phyloP scores from a whole-genome alignment of 1,284 basidiomycete species.

The Ceratobasidium theobromae region DNA sequence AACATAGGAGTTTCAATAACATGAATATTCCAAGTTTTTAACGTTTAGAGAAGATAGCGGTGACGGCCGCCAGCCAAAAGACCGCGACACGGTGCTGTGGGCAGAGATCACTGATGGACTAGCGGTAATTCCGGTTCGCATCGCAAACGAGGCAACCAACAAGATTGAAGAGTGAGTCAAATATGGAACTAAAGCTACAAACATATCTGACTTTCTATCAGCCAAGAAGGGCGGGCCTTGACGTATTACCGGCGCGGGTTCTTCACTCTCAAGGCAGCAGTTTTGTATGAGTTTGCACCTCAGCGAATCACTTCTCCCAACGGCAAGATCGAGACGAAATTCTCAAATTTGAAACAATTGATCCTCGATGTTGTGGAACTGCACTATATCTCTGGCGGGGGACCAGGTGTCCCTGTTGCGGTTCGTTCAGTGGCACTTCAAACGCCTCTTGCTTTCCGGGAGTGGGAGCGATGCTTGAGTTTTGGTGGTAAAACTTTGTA shows the following conservation, averaged over 20 bases:
- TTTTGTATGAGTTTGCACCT: conserved; percentile 15
- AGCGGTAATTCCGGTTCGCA: conserved; percentile 12
- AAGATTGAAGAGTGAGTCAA: conserved; percentile 20
- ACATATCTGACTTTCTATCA: neutral
- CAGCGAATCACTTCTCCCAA: neutral
- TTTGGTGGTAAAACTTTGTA: conserved; percentile 27
- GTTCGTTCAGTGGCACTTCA: conserved; percentile 1
- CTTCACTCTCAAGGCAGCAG: conserved; percentile 20
- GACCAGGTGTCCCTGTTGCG: conserved; percentile 11
- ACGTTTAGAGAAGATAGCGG: conserved; percentile 25
- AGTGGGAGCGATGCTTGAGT: neutral
- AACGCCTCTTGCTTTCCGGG: neutral
- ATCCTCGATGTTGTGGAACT: conserved; percentile 18
- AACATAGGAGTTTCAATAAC: neutral
- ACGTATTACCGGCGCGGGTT: conserved; percentile 30
- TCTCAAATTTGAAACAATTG: neutral
- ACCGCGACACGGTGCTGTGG: conserved; percentile 25
- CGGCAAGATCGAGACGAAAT: neutral
- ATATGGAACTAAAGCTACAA: neutral
- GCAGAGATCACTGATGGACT: conserved; percentile 26
- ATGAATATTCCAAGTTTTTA: conserved; percentile 11
- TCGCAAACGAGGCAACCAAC: conserved; percentile 26
- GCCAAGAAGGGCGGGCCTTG: conserved; percentile 3
- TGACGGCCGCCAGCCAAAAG: conserved; percentile 4
- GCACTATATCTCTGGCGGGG: conserved; percentile 22